phyloP scores from a whole-genome alignment of 179 eudicot species.

The Beta macrorhiza region DNA sequence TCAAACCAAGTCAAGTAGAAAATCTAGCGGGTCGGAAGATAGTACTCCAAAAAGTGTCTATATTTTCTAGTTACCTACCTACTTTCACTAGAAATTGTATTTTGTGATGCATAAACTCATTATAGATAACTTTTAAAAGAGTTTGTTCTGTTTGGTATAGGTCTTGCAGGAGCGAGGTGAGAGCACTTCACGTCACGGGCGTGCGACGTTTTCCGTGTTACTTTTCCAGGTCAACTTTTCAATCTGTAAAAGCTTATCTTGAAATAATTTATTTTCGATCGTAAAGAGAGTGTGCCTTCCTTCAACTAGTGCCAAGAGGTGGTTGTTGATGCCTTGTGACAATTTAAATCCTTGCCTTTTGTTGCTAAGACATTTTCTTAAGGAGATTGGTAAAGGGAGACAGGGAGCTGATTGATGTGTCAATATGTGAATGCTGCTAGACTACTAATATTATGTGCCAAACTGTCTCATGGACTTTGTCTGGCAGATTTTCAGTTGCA shows the following conservation, averaged over 20 bases:
- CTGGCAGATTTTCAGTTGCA: neutral
- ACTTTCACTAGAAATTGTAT: neutral
- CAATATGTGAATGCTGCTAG: neutral
- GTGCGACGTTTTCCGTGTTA: constrained; percentile 94
- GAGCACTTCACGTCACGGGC: constrained; percentile 99
- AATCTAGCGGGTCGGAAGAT: constrained; percentile 6
- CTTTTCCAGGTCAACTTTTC: constrained; percentile 73
- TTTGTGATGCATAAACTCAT: neutral
- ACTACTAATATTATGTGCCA: neutral
- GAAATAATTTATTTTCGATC: neutral
- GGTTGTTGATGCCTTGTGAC: neutral
- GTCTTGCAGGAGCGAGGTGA: constrained; percentile 99
- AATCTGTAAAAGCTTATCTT: neutral
- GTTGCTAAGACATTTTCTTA: neutral
- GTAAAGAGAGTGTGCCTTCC: constrained; percentile 1
- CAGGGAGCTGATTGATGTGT: neutral
- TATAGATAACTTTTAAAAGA: constrained; percentile 13
- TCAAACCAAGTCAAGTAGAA: constrained; percentile 1
- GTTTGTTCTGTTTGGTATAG: constrained; percentile 38
- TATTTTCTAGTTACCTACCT: neutral
- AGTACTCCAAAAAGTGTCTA: constrained; percentile 1
- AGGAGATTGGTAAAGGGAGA: neutral
- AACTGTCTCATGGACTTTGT: neutral
- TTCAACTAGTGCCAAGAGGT: neutral
- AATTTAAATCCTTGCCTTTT: neutral